Base-by-base conservation (phyloP, 2,329 filamentous ascomycete species). In the Leptographium galeiforme region DNA sequence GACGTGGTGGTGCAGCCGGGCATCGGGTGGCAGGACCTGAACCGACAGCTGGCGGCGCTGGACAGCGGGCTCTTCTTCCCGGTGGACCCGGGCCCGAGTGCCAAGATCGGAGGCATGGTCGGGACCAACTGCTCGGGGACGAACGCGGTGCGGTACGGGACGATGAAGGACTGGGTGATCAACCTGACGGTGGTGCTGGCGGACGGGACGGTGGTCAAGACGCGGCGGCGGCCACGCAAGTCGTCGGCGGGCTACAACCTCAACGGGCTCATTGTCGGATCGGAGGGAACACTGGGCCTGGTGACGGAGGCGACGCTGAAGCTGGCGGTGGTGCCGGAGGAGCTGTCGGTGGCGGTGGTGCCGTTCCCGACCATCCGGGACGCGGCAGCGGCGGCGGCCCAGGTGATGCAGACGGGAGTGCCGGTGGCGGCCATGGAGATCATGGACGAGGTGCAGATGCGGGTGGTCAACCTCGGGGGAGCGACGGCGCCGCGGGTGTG, bases 1-100 rank as follows among this genome's bases (percentile, higher is more conserved):
- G 90, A 96, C 61, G 76, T 95, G 50, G 87, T 95, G 6, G 89
- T 96, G 4, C 90, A 96, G 66, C 90, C 90, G 4, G 87, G 86
- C 8, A 84, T 96, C 11, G 84, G 85, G n/a, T 96, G 89, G 89
- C 89, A 94, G 77, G 81, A 86, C 51, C 70, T 96, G 55, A 96
- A 96, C 62, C 81, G 85, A 58, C 70, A 79, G 61, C 65, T 83
- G 47, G 75, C 81, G 49, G 81, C n/a, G 32, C 25, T 12, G 48
- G 48, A 79, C 41, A 83, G 79, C 5, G 87, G 87, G 0, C 77
- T 96, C 1, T 95, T 95, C 70, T 94, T 95, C 64, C 90, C 90
- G 1, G 83, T 95, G 13, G 90, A 96, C 62, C 90, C 90, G 72
- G 76, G 77, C 33, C 79, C 78, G 56, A 79, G 74, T 60, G 85